Evolutionary conservation across 352 stramenopile species (phyloP).

Genomic region (Globisporangium splendens): DNA sequence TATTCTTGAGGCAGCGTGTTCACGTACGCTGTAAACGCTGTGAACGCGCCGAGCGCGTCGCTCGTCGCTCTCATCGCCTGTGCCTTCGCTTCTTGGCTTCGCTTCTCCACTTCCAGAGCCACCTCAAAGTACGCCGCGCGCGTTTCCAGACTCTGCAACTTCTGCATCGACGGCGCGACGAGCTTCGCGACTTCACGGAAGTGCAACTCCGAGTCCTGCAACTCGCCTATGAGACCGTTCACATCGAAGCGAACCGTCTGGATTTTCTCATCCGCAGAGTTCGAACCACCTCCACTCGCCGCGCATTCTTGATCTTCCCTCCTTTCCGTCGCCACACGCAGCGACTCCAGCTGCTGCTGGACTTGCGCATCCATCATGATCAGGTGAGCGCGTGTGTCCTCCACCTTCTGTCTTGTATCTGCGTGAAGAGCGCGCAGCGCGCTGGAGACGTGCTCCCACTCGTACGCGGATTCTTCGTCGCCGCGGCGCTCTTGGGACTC

Average conservation of each 20-base stretch:
- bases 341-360: neutral
- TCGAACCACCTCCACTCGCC: neutral
- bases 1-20: conserved; percentile 39
- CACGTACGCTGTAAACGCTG: conserved; percentile 31
- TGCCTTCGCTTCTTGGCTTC: conserved; percentile 36
- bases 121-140: conserved; percentile 42
- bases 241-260: conserved; percentile 3
- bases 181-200: conserved; percentile 44
- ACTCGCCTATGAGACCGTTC: conserved; percentile 14
- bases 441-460: conserved; percentile 16
- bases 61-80: conserved; percentile 36
- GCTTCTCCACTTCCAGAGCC: conserved; percentile 50
- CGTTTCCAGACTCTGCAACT: conserved; percentile 31
- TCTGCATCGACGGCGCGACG: conserved; percentile 25
- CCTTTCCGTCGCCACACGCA: neutral
- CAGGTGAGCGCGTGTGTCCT: conserved; percentile 10
- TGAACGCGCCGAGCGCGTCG: conserved; percentile 43
- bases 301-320: too few relatives aligned
- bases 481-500: neutral
- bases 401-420: conserved; percentile 12
- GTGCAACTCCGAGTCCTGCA: conserved; percentile 34
- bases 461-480: neutral
- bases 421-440: conserved; percentile 15
- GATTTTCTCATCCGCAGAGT: neutral
- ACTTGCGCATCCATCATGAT: conserved; percentile 6